These are phyloP conservation scores for Mycena kentingensis DNA, from an alignment of 768 basidiomycete species.

Conservation along the genomic window DNA sequence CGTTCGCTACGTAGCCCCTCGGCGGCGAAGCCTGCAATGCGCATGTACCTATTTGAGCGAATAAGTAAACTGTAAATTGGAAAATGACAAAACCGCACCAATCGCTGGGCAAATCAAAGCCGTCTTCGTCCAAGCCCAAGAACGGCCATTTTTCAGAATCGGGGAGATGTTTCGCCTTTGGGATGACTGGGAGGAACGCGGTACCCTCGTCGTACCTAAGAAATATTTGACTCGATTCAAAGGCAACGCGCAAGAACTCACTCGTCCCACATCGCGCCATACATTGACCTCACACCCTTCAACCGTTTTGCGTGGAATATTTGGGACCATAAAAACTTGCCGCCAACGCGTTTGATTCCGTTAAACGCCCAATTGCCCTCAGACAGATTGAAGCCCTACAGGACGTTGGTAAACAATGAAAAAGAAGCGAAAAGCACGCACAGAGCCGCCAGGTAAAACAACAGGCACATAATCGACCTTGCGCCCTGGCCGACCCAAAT, in stretches of 20 bases:
- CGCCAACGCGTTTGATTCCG: slow-evolving; percentile 69
- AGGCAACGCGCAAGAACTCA: slow-evolving; percentile 31
- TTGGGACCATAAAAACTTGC: slow-evolving; percentile 76
- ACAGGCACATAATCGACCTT: slow-evolving; percentile 84
- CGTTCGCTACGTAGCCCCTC: slow-evolving; percentile 69
- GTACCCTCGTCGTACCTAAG: slow-evolving; percentile 85
- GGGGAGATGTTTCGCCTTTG: slow-evolving; percentile 60
- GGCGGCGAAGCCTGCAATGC: slow-evolving; percentile 71
- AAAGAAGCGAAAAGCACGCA: slow-evolving; percentile 40
- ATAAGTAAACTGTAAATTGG: neutral
- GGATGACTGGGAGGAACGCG: slow-evolving; percentile 73
- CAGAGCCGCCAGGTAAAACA: slow-evolving; percentile 79
- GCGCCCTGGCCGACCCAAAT: slow-evolving; percentile 30
- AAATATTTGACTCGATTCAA: slow-evolving; percentile 1
- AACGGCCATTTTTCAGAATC: slow-evolving; percentile 59
- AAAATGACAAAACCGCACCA: slow-evolving; percentile 52
- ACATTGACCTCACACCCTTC: slow-evolving; percentile 66
- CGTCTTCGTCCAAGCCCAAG: slow-evolving; percentile 77
- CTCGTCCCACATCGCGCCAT: slow-evolving; percentile 92
- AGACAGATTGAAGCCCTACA: slow-evolving; percentile 70
- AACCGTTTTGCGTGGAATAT: too few relatives aligned
- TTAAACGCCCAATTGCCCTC: slow-evolving; percentile 74
- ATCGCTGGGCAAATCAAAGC: slow-evolving; percentile 74
- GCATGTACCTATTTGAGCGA: slow-evolving; percentile 65
- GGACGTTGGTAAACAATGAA: slow-evolving; percentile 13